These are phyloP conservation scores for Vanrija sp. DNA, from an alignment of 1,284 basidiomycete species.

Conservation along the genomic window DNA sequence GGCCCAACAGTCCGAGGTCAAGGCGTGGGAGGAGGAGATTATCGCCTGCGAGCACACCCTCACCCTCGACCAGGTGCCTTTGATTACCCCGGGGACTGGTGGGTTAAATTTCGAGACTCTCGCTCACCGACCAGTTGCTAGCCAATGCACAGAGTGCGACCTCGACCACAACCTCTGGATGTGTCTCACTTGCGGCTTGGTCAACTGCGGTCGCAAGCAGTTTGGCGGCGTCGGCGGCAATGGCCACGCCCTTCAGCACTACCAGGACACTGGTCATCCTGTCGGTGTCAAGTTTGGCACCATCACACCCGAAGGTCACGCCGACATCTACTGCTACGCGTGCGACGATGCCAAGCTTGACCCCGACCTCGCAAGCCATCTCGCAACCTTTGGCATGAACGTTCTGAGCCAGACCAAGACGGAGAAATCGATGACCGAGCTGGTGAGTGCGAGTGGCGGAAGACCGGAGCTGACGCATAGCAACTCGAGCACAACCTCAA, in stretches of 20 bases:
- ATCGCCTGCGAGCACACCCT: slow-evolving; percentile 80
- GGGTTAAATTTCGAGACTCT: not conserved
- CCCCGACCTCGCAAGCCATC: slow-evolving; percentile 69
- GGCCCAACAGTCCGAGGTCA: slow-evolving; percentile 86
- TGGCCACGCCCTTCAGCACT: slow-evolving; percentile 85
- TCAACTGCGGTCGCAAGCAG: slow-evolving; percentile 86
- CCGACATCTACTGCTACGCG: slow-evolving; percentile 86
- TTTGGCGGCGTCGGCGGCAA: slow-evolving; percentile 84
- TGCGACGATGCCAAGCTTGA: slow-evolving; percentile 87
- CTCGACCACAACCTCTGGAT: slow-evolving; percentile 91
- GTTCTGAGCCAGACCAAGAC: slow-evolving; percentile 82
- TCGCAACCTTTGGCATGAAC: slow-evolving; percentile 82
- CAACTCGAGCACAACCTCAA: slow-evolving; percentile 96
- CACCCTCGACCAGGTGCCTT: slow-evolving; percentile 64
- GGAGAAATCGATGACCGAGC: slow-evolving; percentile 94
- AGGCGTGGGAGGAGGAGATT: slow-evolving; percentile 97
- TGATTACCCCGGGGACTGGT: slow-evolving; percentile 36
- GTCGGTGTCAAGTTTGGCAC: slow-evolving; percentile 94
- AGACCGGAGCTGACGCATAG: slow-evolving; percentile 48
- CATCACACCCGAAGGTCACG: slow-evolving; percentile 86
- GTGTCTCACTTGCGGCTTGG: slow-evolving; percentile 88
- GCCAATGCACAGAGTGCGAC: slow-evolving; percentile 71
- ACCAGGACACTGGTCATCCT: slow-evolving; percentile 67
- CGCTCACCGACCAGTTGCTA: slow-evolving; percentile 58
- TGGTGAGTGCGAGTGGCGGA: slow-evolving; percentile 57